phyloP scores from a whole-genome alignment of 2,329 filamentous ascomycete genomes.

The Emergomyces orientalis region DNA sequence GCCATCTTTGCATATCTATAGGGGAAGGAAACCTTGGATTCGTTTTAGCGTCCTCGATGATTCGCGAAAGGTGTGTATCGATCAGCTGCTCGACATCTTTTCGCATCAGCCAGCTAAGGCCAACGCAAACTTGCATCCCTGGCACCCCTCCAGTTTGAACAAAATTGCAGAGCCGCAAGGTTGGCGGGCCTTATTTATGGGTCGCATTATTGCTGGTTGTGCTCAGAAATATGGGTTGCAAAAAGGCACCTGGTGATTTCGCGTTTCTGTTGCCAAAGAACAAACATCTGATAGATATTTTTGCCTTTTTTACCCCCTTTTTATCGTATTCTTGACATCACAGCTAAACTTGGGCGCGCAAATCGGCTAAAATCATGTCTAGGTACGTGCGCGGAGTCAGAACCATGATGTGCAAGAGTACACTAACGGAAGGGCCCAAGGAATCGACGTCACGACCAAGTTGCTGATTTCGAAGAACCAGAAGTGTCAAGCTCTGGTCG shows the following conservation, averaged over 20 bases:
- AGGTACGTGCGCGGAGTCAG: neutral
- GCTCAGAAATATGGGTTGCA: conserved; percentile 1
- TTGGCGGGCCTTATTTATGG: neutral
- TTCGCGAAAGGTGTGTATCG: neutral
- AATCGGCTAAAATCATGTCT: neutral
- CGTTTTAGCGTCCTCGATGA: neutral
- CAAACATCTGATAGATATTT: neutral
- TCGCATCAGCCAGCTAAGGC: neutral
- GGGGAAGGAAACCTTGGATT: neutral
- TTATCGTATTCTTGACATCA: neutral
- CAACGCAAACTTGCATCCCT: conserved; percentile 6
- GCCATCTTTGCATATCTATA: neutral
- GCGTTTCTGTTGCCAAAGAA: neutral
- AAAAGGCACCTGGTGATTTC: neutral
- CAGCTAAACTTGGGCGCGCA: neutral
- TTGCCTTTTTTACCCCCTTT: neutral
- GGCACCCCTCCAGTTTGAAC: neutral
- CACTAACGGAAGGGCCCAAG: neutral
- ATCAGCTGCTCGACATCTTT: neutral
- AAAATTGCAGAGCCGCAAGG: conserved; percentile 5
- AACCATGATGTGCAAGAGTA: neutral
- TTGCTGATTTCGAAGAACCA: neutral
- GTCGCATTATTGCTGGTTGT: neutral
- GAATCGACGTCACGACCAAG: neutral
- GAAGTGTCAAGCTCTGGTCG: neutral